Conservation (phyloP, 495 filamentous ascomycete species). For the Penicillium robsamsonii region DNA sequence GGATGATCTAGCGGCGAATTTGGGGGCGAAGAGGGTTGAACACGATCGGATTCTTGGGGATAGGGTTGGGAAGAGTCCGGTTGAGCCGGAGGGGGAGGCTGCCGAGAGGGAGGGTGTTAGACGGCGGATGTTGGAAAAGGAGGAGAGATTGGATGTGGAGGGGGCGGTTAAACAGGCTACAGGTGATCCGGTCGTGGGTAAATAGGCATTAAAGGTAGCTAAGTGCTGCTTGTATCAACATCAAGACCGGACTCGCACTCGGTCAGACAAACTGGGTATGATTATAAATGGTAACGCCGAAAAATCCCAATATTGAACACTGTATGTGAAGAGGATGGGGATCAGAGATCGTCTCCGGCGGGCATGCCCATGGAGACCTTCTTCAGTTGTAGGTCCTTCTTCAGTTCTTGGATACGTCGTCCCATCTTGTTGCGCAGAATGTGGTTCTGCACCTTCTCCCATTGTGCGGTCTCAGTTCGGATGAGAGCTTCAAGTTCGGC, state of each 20-base stretch:
- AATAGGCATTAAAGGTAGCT: constrained; percentile 1
- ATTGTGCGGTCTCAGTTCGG: constrained; percentile 41
- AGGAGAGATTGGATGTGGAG: constrained; percentile 33
- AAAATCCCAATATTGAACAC: neutral
- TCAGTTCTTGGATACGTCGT: constrained; percentile 46
- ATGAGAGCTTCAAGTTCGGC: constrained; percentile 49
- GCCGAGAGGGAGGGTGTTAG: constrained; percentile 32
- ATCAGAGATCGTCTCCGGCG: constrained; percentile 34
- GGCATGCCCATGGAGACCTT: constrained; percentile 48
- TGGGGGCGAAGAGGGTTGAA: constrained; percentile 47
- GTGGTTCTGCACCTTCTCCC: constrained; percentile 42
- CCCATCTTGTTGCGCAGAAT: constrained; percentile 53
- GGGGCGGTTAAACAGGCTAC: constrained; percentile 29
- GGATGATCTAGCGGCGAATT: constrained; percentile 33
- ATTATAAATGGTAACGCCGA: constrained; percentile 8
- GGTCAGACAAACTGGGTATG: constrained; percentile 6
- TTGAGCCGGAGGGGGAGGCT: constrained; percentile 20
- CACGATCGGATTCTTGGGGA: constrained; percentile 44
- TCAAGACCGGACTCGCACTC: neutral
- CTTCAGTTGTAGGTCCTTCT: constrained; percentile 49
- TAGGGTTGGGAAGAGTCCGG: constrained; percentile 25
- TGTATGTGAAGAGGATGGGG: constrained; percentile 6
- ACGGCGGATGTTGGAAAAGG: constrained; percentile 28
- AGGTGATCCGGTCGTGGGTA: constrained; percentile 31
- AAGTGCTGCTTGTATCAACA: constrained; percentile 5